These are phyloP conservation scores for Tremella yokohamensis DNA, from an alignment of 768 basidiomycete species.

Conservation along the genomic window DNA sequence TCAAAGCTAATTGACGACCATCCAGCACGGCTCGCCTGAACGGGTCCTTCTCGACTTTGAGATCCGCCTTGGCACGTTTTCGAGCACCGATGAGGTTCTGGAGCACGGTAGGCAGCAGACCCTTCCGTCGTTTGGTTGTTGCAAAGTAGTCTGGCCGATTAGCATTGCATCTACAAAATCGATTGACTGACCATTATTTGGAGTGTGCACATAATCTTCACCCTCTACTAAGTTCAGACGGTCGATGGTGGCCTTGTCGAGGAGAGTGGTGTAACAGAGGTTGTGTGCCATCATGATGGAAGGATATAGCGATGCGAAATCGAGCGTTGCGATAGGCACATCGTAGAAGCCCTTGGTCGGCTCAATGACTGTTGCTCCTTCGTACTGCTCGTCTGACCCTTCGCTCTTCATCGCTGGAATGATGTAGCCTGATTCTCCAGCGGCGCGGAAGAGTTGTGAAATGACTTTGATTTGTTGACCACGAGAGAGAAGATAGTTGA, in stretches of 20 bases:
- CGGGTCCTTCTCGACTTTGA: constrained; percentile 94
- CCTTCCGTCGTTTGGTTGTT: constrained; percentile 69
- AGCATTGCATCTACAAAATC: background rate
- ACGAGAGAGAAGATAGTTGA: constrained; percentile 87
- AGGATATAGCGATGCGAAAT: constrained; percentile 97
- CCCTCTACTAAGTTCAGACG: constrained; percentile 73
- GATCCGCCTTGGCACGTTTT: constrained; percentile 88
- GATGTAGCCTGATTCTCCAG: constrained; percentile 84
- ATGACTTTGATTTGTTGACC: constrained; percentile 99
- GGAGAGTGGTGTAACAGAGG: constrained; percentile 92
- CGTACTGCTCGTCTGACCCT: constrained; percentile 93
- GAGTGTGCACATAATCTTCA: constrained; percentile 87
- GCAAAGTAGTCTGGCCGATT: constrained; percentile 73
- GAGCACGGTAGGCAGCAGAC: constrained; percentile 81
- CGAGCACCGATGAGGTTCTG: constrained; percentile 91
- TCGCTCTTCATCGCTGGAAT: constrained; percentile 81
- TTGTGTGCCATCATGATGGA: constrained; percentile 99
- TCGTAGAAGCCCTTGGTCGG: constrained; percentile 95
- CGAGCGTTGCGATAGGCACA: constrained; percentile 91
- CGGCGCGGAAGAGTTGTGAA: constrained; percentile 89
- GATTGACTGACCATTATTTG: constrained; percentile 73
- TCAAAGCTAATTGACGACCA: constrained; percentile 92
- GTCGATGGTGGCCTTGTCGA: constrained; percentile 74
- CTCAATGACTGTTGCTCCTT: constrained; percentile 98
- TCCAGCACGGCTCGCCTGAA: constrained; percentile 96